Evolutionary conservation across 1,284 basidiomycete species (phyloP).

Genomic region (Golubevia pallescens): DNA sequence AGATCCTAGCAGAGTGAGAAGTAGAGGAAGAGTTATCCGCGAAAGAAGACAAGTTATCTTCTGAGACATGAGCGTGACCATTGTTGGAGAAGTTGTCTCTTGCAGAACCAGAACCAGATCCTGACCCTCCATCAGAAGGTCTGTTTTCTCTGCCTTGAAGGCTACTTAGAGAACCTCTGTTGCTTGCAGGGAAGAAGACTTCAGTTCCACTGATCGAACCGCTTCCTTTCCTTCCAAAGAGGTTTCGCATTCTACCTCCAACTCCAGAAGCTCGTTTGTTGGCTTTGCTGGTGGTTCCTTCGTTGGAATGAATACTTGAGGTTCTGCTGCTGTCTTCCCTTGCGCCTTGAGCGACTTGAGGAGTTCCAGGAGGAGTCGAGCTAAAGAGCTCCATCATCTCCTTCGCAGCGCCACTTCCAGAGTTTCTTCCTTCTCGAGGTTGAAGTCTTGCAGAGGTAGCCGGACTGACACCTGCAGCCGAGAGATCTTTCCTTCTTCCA

Average conservation of each 20-base stretch:
- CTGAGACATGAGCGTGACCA: neutral
- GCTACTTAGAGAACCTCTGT: neutral
- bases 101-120: neutral
- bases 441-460: conserved; percentile 13
- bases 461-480: neutral
- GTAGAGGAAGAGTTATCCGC: neutral
- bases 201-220: neutral
- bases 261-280: conserved; percentile 20
- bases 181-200: neutral
- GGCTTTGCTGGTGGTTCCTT: neutral
- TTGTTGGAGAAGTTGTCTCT: neutral
- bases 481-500: neutral
- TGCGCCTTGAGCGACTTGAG: neutral
- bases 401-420: neutral
- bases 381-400: conserved; percentile 41
- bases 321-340: neutral
- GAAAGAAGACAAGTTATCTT: neutral
- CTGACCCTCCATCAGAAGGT: neutral
- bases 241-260: conserved; percentile 25
- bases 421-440: conserved; percentile 18
- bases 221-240: conserved; percentile 31
- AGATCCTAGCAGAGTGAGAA: neutral
- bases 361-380: conserved; percentile 27
- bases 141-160: neutral
- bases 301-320: neutral